A percentile compares a stretch with the other conserved stretches of the same genome.
These are phyloP conservation scores for Cupressus sempervirens DNA, from an alignment of 75 land plant species.

Conservation along the genomic window DNA sequence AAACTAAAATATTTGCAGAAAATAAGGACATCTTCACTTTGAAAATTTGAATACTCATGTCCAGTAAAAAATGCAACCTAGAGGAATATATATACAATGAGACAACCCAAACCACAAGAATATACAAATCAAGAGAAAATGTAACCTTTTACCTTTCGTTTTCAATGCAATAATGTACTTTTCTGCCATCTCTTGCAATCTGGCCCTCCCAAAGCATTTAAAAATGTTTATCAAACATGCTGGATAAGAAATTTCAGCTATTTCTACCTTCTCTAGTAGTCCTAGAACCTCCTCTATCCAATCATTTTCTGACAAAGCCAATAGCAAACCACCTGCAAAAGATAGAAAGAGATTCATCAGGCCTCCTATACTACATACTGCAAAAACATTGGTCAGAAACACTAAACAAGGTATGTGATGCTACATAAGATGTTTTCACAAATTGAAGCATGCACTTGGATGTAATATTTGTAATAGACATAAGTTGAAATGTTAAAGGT, in stretches of 20 bases:
- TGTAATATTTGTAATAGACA: background rate
- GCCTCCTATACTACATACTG: background rate
- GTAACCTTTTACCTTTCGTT: conserved; percentile 18
- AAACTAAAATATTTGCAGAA: background rate
- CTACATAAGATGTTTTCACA: background rate
- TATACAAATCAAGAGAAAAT: background rate
- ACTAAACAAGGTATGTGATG: background rate
- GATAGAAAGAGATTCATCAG: background rate
- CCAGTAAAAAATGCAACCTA: background rate
- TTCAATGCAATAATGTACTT: conserved; percentile 30
- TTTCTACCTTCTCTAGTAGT: conserved; percentile 41
- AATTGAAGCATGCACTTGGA: background rate
- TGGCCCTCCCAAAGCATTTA: conserved; percentile 43
- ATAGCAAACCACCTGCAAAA: conserved; percentile 40
- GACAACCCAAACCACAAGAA: background rate
- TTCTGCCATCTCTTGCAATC: conserved; percentile 28
- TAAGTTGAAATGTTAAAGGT: background rate
- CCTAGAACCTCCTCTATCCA: conserved; percentile 33
- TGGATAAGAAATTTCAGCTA: conserved; percentile 26
- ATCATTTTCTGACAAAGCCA: conserved; percentile 50
- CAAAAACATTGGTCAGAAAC: background rate
- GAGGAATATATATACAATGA: background rate
- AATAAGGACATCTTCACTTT: background rate
- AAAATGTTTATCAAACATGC: conserved; percentile 23
- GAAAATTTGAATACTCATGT: background rate